These are phyloP conservation scores for Phialocephala subalpina DNA, from an alignment of 2,329 filamentous ascomycete species.

Conservation along the genomic window DNA sequence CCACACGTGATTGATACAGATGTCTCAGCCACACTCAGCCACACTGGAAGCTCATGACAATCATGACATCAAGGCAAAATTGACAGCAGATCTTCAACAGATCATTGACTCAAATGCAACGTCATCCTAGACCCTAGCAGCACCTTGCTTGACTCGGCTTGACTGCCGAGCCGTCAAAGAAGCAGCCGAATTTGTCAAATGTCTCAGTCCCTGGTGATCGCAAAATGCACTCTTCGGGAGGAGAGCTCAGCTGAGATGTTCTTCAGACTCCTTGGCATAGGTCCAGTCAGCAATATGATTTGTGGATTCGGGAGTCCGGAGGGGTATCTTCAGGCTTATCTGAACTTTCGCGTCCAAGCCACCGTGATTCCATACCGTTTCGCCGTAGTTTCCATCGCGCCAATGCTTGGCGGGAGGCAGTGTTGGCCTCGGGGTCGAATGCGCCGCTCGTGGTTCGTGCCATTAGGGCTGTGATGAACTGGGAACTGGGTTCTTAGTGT, in stretches of 20 bases:
- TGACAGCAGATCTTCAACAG: neutral
- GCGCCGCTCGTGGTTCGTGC: neutral
- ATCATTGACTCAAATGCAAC: neutral
- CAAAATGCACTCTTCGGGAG: slow-evolving; percentile 1
- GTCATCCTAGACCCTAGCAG: neutral
- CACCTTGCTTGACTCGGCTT: neutral
- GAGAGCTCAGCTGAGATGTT: neutral
- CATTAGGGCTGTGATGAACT: neutral
- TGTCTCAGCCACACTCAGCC: neutral
- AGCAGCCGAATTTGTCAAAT: neutral
- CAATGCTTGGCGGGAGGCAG: slow-evolving; percentile 12
- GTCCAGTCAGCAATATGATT: slow-evolving; percentile 7
- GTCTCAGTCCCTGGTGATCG: neutral
- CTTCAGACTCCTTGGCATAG: neutral
- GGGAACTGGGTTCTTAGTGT: slow-evolving; percentile 4
- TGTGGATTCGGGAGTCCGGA: neutral
- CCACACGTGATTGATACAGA: too few species aligned
- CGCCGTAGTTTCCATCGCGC: neutral
- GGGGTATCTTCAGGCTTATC: neutral
- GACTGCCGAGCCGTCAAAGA: neutral
- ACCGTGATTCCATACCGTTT: neutral
- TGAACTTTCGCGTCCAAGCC: neutral
- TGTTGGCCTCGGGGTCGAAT: neutral
- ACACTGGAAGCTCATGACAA: neutral
- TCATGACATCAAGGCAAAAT: slow-evolving; percentile 2